Percentiles rank a stretch among this genome's conserved stretches.
Conservation (phyloP, 169 alveolate species). For the Plasmodium adleri region DNA sequence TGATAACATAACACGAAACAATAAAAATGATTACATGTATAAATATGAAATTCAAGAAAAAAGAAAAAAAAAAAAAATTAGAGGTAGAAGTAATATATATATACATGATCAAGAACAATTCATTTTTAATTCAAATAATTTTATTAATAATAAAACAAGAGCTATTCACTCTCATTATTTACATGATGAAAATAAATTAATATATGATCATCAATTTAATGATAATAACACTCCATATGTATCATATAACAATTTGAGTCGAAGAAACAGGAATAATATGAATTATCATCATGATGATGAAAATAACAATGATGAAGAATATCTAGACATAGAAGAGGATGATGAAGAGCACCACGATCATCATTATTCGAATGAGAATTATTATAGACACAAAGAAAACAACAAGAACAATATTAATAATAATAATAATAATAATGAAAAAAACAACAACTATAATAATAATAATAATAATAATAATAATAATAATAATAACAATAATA, state of each 20-base stretch:
- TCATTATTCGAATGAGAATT: background rate
- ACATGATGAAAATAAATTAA: no score
- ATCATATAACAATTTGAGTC: no score
- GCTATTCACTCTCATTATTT: no score
- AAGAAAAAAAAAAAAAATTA: background rate
- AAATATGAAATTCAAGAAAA: background rate
- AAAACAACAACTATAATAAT: conserved; percentile 1
- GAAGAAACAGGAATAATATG: no score
- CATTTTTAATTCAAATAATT: no score
- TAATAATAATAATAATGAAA: background rate
- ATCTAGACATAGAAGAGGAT: no score
- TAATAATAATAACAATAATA: background rate
- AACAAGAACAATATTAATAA: background rate
- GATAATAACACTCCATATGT: no score
- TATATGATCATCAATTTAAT: no score
- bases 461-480: conserved; percentile 23
- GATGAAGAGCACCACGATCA: background rate
- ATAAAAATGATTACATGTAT: background rate
- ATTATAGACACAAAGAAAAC: conserved; percentile 10
- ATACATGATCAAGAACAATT: no score
- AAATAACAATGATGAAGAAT: no score
- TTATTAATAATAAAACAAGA: no score
- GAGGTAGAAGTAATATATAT: background rate
- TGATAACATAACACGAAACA: background rate
- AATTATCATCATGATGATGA: no score